Conservation (phyloP, 2,329 filamentous ascomycete species). For the Orbilia brochopaga region DNA sequence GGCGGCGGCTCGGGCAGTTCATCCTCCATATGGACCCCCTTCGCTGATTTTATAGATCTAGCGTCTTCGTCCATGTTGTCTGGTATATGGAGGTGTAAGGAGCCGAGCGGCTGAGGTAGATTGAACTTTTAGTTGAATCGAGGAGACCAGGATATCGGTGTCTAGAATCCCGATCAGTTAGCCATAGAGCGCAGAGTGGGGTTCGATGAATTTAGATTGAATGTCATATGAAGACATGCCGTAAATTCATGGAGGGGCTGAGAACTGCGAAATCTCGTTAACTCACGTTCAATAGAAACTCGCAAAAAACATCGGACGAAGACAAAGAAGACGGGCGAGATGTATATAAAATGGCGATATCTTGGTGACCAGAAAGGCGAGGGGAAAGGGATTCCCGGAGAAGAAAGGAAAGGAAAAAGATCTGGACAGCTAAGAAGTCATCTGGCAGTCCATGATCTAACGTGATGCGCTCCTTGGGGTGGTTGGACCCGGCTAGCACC, state of each 20-base stretch:
- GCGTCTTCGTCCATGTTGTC: constrained; percentile 34
- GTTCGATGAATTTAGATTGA: too few relatives aligned
- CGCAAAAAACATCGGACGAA: neutral
- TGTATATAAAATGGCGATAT: neutral
- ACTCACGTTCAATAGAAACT: neutral
- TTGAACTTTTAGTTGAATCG: neutral
- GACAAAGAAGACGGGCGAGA: neutral
- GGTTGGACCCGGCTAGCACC: constrained; percentile 7
- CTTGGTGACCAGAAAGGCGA: neutral
- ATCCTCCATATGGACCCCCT: constrained; percentile 27
- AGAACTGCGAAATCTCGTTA: neutral
- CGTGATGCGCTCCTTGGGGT: constrained; percentile 18
- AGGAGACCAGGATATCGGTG: too few relatives aligned
- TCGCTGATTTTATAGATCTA: constrained; percentile 34
- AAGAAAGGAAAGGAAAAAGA: neutral
- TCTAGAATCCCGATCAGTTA: neutral
- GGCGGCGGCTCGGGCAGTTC: constrained; percentile 18
- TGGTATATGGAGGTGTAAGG: constrained; percentile 2
- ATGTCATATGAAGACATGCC: too few relatives aligned
- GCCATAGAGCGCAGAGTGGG: neutral
- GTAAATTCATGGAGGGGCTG: neutral
- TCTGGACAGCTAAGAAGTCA: constrained; percentile 34
- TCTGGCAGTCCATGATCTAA: constrained; percentile 13
- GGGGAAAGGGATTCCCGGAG: neutral
- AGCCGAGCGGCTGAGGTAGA: constrained; percentile 8